These are phyloP conservation scores for Chalciporus piperatus DNA, from an alignment of 768 basidiomycete species.

Conservation along the genomic window DNA sequence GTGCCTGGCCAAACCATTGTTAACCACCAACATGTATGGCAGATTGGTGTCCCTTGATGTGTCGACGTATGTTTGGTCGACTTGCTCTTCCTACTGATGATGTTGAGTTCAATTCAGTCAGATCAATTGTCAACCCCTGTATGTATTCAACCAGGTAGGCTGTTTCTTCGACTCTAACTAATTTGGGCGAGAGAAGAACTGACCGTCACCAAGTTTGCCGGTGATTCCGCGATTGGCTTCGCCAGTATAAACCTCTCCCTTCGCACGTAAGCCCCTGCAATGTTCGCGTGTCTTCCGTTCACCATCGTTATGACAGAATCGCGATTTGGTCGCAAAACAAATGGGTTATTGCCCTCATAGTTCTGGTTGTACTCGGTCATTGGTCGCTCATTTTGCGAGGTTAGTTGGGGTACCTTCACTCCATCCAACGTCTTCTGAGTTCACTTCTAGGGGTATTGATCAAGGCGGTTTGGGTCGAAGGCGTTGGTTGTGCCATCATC, in stretches of 20 bases:
- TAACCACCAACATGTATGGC: conserved; percentile 1
- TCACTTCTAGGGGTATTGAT: conserved; percentile 50
- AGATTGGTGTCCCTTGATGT: conserved; percentile 38
- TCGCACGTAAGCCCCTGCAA: conserved; percentile 35
- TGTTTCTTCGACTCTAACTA: not conserved
- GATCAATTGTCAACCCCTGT: conserved; percentile 45
- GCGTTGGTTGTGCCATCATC: conserved; percentile 50
- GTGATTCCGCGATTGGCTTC: conserved; percentile 42
- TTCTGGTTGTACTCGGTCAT: conserved; percentile 62
- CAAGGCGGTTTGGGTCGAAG: conserved; percentile 52
- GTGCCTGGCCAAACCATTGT: not conserved
- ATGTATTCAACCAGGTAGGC: conserved; percentile 46
- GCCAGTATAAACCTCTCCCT: conserved; percentile 48
- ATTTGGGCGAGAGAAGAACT: not conserved
- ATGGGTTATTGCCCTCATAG: conserved; percentile 48
- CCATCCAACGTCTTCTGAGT: not conserved
- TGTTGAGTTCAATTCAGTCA: conserved; percentile 20
- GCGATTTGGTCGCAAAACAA: conserved; percentile 64
- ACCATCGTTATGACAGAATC: conserved; percentile 37
- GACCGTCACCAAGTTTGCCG: conserved; percentile 34
- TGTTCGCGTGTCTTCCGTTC: not conserved
- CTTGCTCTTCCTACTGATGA: not conserved
- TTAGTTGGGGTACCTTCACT: conserved; percentile 9
- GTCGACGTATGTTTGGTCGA: conserved; percentile 26
- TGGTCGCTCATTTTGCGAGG: conserved; percentile 72